These are phyloP conservation scores for Rhodotorula glutinis DNA, from an alignment of 1,284 basidiomycete genomes.

Conservation along the genomic window DNA sequence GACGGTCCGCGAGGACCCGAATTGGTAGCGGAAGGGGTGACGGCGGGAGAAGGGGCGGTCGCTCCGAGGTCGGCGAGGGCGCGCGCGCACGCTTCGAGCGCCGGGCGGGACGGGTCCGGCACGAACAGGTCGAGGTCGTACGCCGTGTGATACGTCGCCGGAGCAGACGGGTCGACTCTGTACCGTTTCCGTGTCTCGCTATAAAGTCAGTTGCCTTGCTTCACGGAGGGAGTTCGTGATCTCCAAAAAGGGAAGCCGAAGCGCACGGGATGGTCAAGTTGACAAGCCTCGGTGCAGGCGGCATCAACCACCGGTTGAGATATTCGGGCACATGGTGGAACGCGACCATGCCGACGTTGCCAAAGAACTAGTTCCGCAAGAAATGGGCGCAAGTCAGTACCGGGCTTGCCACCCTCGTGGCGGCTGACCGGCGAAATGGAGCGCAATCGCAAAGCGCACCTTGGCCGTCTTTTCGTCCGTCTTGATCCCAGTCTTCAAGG, in stretches of 20 bases:
- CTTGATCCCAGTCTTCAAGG: slow-evolving; percentile 53
- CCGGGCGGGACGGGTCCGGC: slow-evolving; percentile 5
- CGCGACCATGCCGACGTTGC: slow-evolving; percentile 58
- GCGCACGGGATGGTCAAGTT: slow-evolving; percentile 59
- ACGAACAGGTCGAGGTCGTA: slow-evolving; percentile 88
- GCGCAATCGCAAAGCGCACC: too few relatives aligned
- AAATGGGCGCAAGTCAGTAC: background rate
- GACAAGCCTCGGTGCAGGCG: slow-evolving; percentile 80
- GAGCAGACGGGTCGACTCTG: background rate
- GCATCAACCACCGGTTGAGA: slow-evolving; percentile 71
- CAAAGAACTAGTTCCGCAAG: slow-evolving; percentile 50
- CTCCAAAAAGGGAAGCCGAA: background rate
- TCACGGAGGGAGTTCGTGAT: too few relatives aligned
- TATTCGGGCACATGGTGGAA: slow-evolving; percentile 85
- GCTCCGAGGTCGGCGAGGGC: background rate
- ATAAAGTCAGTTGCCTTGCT: too few relatives aligned
- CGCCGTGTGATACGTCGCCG: slow-evolving; percentile 49
- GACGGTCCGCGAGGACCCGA: too few relatives aligned
- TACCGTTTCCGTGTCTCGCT: background rate
- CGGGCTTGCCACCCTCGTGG: too few relatives aligned
- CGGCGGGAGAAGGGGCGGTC: background rate
- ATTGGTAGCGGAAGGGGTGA: slow-evolving; percentile 22
- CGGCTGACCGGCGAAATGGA: too few relatives aligned
- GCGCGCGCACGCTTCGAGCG: background rate
- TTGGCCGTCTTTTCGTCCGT: slow-evolving; percentile 66